phyloP scores from a whole-genome alignment of 495 filamentous ascomycete species.

The Hypoxylon lienhwacheense region DNA sequence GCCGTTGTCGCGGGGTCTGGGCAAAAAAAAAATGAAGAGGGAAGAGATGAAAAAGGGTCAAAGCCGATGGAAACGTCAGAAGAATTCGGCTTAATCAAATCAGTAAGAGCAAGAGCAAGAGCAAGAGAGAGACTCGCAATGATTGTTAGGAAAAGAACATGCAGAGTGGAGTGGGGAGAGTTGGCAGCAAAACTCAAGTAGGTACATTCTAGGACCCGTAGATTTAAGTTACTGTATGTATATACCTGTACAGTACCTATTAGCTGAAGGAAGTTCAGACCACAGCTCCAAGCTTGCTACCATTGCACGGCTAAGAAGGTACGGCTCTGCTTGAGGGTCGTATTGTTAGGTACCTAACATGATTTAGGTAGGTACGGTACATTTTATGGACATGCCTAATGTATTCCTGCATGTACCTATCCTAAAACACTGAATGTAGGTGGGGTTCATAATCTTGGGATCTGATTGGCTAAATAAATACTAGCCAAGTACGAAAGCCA shows the following conservation, averaged over 20 bases:
- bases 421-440: too few relatives aligned
- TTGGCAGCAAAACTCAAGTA: neutral
- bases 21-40: conserved; percentile 34
- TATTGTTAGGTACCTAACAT: neutral
- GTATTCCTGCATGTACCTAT: too few relatives aligned
- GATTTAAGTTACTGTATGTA: neutral
- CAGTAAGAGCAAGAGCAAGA: conserved; percentile 10
- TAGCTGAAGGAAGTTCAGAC: neutral
- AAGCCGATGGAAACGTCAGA: conserved; percentile 53
- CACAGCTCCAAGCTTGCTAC: conserved; percentile 8
- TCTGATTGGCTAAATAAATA: conserved; percentile 31
- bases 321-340: neutral
- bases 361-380: too few relatives aligned
- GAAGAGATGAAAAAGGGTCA: conserved; percentile 40
- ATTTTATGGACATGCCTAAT: too few relatives aligned
- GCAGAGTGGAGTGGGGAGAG: conserved; percentile 1
- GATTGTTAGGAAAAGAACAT: conserved; percentile 12
- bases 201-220: neutral
- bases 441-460: conserved; percentile 29
- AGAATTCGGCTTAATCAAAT: conserved; percentile 50
- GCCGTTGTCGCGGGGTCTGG: conserved; percentile 36
- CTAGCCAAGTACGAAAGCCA: conserved; percentile 28
- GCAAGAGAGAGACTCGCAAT: conserved; percentile 2
- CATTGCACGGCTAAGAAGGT: too few relatives aligned
- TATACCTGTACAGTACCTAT: too few relatives aligned